Evolutionary conservation across 495 filamentous ascomycete genomes (phyloP), one percentile per base, ranked within the genome.

Genomic region (Penicillium flavigenum): DNA sequence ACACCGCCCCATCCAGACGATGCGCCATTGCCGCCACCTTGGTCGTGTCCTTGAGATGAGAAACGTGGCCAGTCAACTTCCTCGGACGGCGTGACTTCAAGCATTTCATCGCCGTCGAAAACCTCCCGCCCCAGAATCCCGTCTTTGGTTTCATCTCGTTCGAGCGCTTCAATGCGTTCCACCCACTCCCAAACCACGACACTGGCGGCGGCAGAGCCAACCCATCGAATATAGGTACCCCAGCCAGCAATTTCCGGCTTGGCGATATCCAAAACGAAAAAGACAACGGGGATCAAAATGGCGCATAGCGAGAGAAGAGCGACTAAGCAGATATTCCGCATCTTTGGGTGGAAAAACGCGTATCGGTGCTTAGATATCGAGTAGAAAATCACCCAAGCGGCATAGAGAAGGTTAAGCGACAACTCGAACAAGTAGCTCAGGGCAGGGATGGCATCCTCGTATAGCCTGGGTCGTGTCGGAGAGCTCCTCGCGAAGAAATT

Each of bases 131-230:
- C 94, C 4, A 98, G 78, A 24, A 98, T 93, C 9, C 94, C 95
- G 58, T 96, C 94, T 70, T 96, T 96, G 64, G 90, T 90, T 63
- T 98, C 94, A 65, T 98, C 93, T 51, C 94, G 83, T 72, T 98
- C 94, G 47, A 98, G 74, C 0, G 91, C 91, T 69, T 98, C 94
- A 51, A 98, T 98, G n/a, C 95, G 82, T 70, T 98, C 94, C 17
- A 98, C 94, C 94, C 94, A 98, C 71, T 98, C 94, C 94, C 94
- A 98, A 1, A 98, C 94, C 16, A 98, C 88, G 19, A 97, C 94
- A 74, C 92, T 96, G 8, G 94, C 95, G 2, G 92, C 91, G 0
- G 92, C 92, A 1, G 95, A 94, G 31, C 94, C 95, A 43, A 98
- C 95, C 94, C 95, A 98, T 63, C 94, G 79, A 50, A 98, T 91